Evolutionary conservation across 2,329 filamentous ascomycete species (phyloP).

Genomic region (Zasmidium angulare): DNA sequence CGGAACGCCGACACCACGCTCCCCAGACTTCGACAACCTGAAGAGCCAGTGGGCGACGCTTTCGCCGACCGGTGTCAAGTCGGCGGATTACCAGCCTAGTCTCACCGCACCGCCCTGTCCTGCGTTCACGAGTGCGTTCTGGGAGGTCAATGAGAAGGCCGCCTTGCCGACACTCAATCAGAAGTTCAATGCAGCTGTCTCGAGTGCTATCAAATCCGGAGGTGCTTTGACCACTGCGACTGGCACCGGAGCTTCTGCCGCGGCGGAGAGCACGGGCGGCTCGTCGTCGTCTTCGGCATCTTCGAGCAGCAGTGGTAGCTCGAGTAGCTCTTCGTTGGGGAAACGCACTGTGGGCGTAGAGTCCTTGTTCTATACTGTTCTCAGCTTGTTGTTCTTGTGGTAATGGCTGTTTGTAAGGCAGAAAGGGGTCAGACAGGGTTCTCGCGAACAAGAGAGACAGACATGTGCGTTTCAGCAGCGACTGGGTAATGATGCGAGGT

Average conservation of each 20-base stretch:
- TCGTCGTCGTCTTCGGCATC: neutral
- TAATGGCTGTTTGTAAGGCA: too few relatives aligned
- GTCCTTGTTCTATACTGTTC: neutral
- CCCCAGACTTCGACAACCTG: constrained; percentile 77
- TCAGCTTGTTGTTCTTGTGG: neutral
- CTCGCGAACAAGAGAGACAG: too few relatives aligned
- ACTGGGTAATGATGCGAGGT: too few relatives aligned
- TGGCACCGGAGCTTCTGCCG: neutral
- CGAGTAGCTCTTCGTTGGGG: neutral
- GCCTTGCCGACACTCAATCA: constrained; percentile 66
- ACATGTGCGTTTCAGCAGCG: too few relatives aligned
- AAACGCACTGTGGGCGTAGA: neutral
- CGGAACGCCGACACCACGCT: constrained; percentile 71
- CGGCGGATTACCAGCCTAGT: constrained; percentile 63
- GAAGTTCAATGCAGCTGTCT: constrained; percentile 11
- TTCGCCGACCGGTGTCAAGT: constrained; percentile 66
- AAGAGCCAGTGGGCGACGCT: constrained; percentile 73
- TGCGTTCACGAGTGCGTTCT: constrained; percentile 64
- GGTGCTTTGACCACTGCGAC: neutral
- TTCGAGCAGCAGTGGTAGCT: neutral
- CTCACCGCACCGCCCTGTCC: constrained; percentile 69
- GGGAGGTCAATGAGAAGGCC: constrained; percentile 71
- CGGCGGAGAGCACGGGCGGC: neutral
- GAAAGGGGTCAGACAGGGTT: too few relatives aligned
- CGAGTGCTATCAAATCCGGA: constrained; percentile 1